Evolutionary conservation across 768 basidiomycete genomes (phyloP), one percentile per base, ranked within the genome.

Genomic region (Pleurotus tuoliensis): DNA sequence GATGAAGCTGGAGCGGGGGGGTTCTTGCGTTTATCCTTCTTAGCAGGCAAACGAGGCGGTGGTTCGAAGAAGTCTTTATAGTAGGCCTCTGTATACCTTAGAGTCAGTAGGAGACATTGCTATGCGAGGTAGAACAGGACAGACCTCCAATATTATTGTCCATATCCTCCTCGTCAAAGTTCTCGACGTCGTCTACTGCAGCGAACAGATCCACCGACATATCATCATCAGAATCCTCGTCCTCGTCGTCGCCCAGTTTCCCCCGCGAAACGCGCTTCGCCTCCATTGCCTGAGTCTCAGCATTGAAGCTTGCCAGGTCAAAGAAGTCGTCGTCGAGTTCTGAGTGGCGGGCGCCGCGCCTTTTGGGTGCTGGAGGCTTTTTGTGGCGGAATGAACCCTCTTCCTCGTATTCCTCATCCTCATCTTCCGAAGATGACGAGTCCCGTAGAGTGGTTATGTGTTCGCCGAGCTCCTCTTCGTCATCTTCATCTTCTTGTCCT

Each of bases 311-410:
- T 25, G 83, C 82, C 47, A 99, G 79, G 59, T 88, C 81, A 71
- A 98, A 98, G 74, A 98, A 98, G 12, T 78, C 84, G 66, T 98
- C 96, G 69, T 98, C 88, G 25, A 98, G 80, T 43, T 79, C 78
- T 41, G 69, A 63, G 61, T 61, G 66, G 65, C 66, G 58, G 61
- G 53, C 47, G 62, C 59, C 52, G 67, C 60, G 47, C 61, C 64
- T 15, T 64, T 62, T 20, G 63, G 63, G 56, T 61, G 57, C 58
- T 59, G n/a, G 55, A 55, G 46, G 59, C 64, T 48, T 67, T 63
- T 27, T 64, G 58, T 30, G 57, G 60, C 9, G 47, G 6, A 16
- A 34, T 6, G 47, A 37, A 13, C 60, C 68, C n/a, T 63, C 66
- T 3, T 62, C 66, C 16, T 64, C 58, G 22, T 65, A 68, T 48